Conservation (phyloP, 495 filamentous ascomycete species). For the Podospora pseudoanserina region DNA sequence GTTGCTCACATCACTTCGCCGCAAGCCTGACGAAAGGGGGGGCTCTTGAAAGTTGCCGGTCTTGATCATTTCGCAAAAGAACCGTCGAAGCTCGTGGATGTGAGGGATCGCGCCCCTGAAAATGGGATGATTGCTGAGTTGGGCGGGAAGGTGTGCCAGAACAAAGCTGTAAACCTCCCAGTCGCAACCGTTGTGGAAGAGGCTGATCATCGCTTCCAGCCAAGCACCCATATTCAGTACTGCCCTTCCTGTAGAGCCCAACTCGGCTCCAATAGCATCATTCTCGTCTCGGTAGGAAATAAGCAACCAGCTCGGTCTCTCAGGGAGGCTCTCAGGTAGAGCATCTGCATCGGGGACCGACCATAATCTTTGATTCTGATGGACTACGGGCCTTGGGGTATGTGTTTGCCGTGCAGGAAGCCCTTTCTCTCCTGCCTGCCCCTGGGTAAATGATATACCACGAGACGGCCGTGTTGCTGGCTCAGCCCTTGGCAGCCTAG, state of each 20-base stretch:
- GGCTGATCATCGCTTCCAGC: conserved; percentile 68
- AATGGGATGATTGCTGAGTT: conserved; percentile 84
- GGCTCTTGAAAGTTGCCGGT: conserved; percentile 70
- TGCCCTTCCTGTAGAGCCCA: conserved; percentile 18
- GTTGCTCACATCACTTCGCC: conserved; percentile 82
- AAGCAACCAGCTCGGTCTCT: conserved; percentile 44
- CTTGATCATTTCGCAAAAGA: conserved; percentile 77
- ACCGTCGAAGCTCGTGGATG: conserved; percentile 69
- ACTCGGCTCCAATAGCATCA: conserved; percentile 14
- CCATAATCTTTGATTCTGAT: conserved; percentile 48
- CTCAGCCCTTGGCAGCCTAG: conserved; percentile 38
- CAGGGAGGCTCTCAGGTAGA: conserved; percentile 43
- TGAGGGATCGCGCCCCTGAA: conserved; percentile 69
- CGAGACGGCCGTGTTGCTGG: conserved; percentile 38
- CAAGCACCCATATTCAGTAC: conserved; percentile 67
- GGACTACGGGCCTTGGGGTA: conserved; percentile 32
- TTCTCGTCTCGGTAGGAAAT: conserved; percentile 22
- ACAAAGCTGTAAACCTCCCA: conserved; percentile 96
- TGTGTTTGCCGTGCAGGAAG: conserved; percentile 34
- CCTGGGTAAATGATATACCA: conserved; percentile 47
- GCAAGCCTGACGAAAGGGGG: conserved; percentile 67
- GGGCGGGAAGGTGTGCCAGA: conserved; percentile 78
- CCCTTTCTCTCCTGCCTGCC: conserved; percentile 37
- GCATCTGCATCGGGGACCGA: conserved; percentile 50
- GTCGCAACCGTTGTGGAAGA: conserved; percentile 73